Evolutionary conservation across 2,329 filamentous ascomycete genomes (phyloP).

Genomic region (Nemania serpens): DNA sequence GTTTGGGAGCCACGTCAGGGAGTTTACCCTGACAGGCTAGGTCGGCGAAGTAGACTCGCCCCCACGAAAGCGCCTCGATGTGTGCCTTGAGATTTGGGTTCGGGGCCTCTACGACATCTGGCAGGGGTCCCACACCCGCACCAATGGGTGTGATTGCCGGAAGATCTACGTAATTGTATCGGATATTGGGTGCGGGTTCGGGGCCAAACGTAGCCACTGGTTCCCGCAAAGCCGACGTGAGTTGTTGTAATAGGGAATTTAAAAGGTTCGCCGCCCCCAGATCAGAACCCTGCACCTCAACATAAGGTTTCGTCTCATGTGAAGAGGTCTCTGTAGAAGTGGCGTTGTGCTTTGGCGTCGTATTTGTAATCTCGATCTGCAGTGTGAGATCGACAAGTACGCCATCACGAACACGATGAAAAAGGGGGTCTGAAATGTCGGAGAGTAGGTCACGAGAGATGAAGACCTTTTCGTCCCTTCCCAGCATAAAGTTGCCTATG

Average conservation of each 20-base stretch:
- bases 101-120: slow-evolving; percentile 64
- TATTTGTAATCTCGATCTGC: slow-evolving; percentile 48
- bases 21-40: slow-evolving; percentile 67
- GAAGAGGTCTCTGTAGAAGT: slow-evolving; percentile 37
- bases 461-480: slow-evolving; percentile 85
- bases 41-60: slow-evolving; percentile 70
- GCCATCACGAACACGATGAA: slow-evolving; percentile 75
- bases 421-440: slow-evolving; percentile 80
- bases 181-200: slow-evolving; percentile 38
- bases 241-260: slow-evolving; percentile 49
- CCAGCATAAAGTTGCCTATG: slow-evolving; percentile 79
- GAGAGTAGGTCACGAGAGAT: slow-evolving; percentile 76
- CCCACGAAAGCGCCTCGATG: slow-evolving; percentile 65
- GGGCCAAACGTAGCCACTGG: slow-evolving; percentile 46
- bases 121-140: slow-evolving; percentile 69
- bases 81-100: slow-evolving; percentile 45
- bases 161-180: slow-evolving; percentile 52
- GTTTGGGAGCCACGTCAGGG: slow-evolving; percentile 54
- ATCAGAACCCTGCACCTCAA: slow-evolving; percentile 31
- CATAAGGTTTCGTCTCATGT: slow-evolving; percentile 36
- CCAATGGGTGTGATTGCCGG: slow-evolving; percentile 60
- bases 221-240: slow-evolving; percentile 56
- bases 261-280: slow-evolving; percentile 39
- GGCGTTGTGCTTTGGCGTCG: slow-evolving; percentile 27
- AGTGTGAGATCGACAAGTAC: slow-evolving; percentile 76